Conservation (phyloP, 2,329 filamentous ascomycete genomes). For the Sclerotinia borealis region DNA sequence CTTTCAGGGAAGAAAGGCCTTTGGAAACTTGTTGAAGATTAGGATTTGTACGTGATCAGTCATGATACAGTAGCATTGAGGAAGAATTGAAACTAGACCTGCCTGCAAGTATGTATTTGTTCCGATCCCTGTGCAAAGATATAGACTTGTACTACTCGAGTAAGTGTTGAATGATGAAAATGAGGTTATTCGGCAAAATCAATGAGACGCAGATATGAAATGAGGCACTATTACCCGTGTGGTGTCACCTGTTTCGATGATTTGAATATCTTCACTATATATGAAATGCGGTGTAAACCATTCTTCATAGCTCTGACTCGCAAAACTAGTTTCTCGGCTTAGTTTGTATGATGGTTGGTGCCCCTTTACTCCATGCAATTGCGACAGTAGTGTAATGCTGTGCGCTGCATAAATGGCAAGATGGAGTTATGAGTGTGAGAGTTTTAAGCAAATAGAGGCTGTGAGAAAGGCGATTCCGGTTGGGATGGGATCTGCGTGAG, state of each 20-base stretch:
- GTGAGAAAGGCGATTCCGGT: background rate
- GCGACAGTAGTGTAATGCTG: background rate
- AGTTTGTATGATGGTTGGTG: background rate
- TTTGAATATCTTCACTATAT: background rate
- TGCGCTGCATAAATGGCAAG: background rate
- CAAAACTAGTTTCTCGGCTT: background rate
- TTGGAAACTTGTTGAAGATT: background rate
- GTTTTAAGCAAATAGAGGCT: background rate
- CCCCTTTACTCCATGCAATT: background rate
- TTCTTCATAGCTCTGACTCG: background rate
- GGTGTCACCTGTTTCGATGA: background rate
- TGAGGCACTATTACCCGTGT: background rate
- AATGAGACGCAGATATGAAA: background rate
- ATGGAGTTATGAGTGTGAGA: background rate
- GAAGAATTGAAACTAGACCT: background rate
- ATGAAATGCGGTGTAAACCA: background rate
- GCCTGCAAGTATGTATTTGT: background rate
- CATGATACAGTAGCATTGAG: background rate
- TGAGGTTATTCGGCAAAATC: background rate
- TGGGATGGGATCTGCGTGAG: background rate
- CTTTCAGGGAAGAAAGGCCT: background rate
- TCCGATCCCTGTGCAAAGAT: background rate
- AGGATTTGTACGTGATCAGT: background rate
- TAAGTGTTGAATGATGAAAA: background rate
- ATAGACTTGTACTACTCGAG: background rate